Percentiles rank a stretch among this genome's conserved stretches.
Conservation (phyloP, 73 alveolate species). For the Paramecium octaurelia region DNA sequence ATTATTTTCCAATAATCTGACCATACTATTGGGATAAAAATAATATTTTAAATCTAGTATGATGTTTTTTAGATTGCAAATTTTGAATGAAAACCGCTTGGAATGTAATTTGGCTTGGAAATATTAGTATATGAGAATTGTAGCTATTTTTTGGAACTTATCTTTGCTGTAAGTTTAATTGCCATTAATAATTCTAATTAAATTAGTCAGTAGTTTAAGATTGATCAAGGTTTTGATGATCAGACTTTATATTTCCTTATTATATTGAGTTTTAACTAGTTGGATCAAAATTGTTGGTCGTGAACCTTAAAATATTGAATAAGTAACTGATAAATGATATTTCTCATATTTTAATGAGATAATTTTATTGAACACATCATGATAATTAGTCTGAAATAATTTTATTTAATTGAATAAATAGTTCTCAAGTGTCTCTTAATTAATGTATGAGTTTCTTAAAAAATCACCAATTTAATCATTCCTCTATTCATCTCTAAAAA, state of each 20-base stretch:
- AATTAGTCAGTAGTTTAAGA: not conserved
- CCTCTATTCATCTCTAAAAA: not conserved
- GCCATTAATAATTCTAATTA: not conserved
- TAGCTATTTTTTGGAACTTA: not conserved
- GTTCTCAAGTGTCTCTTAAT: not conserved
- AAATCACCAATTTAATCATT: not conserved
- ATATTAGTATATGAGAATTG: not conserved
- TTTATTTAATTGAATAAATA: not conserved
- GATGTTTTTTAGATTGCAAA: not conserved
- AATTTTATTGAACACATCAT: not conserved
- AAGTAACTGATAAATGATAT: not conserved
- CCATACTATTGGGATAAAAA: not conserved
- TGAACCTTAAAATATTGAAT: not conserved
- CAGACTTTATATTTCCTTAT: not conserved
- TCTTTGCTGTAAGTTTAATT: not conserved
- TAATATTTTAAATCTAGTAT: not conserved
- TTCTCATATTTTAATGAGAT: not conserved
- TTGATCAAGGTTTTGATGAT: not conserved
- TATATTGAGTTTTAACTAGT: not conserved
- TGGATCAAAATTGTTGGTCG: not conserved
- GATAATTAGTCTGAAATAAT: not conserved
- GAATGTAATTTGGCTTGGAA: not conserved
- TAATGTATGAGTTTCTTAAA: not conserved
- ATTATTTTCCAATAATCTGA: not conserved
- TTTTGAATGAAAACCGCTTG: not conserved